phyloP scores from a whole-genome alignment of 805 yeast genomes.

The Kluyveromyces dobzhanskii region DNA sequence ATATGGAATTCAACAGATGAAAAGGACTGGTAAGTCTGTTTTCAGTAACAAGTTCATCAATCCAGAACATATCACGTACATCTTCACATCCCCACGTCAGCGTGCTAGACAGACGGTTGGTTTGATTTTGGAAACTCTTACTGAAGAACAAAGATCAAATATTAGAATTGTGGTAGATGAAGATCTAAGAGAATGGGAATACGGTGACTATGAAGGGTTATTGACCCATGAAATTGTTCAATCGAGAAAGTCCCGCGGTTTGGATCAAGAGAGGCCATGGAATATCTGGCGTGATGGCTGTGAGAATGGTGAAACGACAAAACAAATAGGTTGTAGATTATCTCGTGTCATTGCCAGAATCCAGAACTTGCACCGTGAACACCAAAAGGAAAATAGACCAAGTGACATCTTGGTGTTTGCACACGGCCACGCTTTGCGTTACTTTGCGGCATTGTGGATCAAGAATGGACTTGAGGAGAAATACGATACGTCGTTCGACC shows the following conservation, averaged over 20 bases:
- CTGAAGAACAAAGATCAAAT: constrained; percentile 33
- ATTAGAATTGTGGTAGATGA: constrained; percentile 47
- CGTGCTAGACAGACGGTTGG: constrained; percentile 73
- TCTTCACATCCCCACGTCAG: constrained; percentile 72
- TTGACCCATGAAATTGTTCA: constrained; percentile 57
- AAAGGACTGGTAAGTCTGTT: constrained; percentile 59
- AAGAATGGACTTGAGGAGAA: constrained; percentile 27
- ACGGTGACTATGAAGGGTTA: constrained; percentile 91
- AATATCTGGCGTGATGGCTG: constrained; percentile 89
- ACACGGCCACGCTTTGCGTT: constrained; percentile 89
- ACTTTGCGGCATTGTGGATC: constrained; percentile 87
- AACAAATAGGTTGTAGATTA: constrained; percentile 60
- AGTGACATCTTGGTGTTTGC: constrained; percentile 80
- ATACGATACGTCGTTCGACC: constrained; percentile 18
- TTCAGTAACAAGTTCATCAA: constrained; percentile 53
- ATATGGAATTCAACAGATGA: constrained; percentile 71
- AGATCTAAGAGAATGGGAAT: constrained; percentile 89
- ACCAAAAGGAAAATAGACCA: constrained; percentile 40
- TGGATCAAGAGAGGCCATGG: constrained; percentile 50
- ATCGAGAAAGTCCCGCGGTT: constrained; percentile 51
- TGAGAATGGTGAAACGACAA: constrained; percentile 73
- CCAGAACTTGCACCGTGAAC: constrained; percentile 47
- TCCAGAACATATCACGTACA: constrained; percentile 51
- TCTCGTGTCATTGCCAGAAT: constrained; percentile 63
- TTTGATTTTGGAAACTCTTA: constrained; percentile 45